These are phyloP conservation scores for Cytospora mali DNA, from an alignment of 2,329 filamentous ascomycete genomes.

Conservation along the genomic window DNA sequence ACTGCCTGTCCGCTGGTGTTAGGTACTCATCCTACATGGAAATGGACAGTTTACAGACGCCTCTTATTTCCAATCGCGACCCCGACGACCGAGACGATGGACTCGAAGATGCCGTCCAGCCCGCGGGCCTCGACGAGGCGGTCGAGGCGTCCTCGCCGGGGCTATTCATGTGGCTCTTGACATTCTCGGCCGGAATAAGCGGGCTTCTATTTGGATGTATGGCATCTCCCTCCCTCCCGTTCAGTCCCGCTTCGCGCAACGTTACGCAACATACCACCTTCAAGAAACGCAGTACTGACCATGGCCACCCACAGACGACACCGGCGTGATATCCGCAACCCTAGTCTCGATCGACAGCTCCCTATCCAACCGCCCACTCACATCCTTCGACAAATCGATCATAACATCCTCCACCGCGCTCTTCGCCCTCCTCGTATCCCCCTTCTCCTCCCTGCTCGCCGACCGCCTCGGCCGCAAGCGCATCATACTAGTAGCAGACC, in stretches of 20 bases:
- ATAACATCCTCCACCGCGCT: conserved; percentile 72
- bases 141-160: conserved; percentile 39
- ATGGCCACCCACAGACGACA: conserved; percentile 54
- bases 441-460: conserved; percentile 65
- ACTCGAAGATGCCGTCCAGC: conserved; percentile 35
- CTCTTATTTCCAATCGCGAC: conserved; percentile 41
- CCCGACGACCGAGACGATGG: conserved; percentile 32
- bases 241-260: neutral
- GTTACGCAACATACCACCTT: neutral
- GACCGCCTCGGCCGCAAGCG: conserved; percentile 63
- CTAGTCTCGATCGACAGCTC: conserved; percentile 65
- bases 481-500: conserved; percentile 65
- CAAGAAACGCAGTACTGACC: conserved; percentile 13
- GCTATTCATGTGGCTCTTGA: conserved; percentile 62
- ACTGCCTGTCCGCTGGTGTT: conserved; percentile 5
- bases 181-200: conserved; percentile 66
- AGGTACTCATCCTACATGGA: conserved; percentile 10
- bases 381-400: conserved; percentile 68
- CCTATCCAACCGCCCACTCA: conserved; percentile 59
- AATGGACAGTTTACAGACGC: conserved; percentile 35
- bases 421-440: conserved; percentile 65
- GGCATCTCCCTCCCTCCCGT: neutral
- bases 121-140: conserved; percentile 26
- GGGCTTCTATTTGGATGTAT: conserved; percentile 70
- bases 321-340: conserved; percentile 69